A percentile compares a stretch with the other conserved stretches of the same genome.
Evolutionary conservation across 345 rosid genomes (phyloP).

Genomic region (Gossypium thurberi): DNA sequence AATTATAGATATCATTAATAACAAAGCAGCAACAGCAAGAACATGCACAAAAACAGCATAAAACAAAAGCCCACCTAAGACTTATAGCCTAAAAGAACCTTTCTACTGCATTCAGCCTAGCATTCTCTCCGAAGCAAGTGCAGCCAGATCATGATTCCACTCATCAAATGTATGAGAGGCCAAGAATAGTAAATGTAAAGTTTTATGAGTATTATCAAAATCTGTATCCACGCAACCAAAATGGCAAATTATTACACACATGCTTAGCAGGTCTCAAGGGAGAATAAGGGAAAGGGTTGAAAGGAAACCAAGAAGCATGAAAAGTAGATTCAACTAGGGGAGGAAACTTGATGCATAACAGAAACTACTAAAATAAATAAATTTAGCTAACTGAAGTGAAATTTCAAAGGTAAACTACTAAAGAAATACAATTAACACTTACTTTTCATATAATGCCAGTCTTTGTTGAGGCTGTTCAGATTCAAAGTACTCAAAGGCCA

Average conservation of each 20-base stretch:
- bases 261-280: not conserved
- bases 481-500: conserved; percentile 54
- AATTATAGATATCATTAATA: not conserved
- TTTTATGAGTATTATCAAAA: not conserved
- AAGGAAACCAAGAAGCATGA: not conserved
- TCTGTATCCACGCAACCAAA: conserved; percentile 1
- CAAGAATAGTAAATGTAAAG: not conserved
- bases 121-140: not conserved
- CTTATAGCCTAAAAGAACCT: not conserved
- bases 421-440: conserved; percentile 15
- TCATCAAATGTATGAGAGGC: not conserved
- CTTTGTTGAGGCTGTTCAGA: conserved; percentile 48
- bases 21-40: not conserved
- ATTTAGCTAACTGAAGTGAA: not conserved
- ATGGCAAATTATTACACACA: not conserved
- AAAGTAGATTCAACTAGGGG: not conserved
- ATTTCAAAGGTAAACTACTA: not conserved
- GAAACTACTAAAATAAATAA: no score
- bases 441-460: conserved; percentile 49
- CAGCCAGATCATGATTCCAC: not conserved
- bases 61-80: not conserved
- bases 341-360: conserved; percentile 2
- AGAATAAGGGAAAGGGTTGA: not conserved
- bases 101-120: not conserved
- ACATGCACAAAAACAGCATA: not conserved